These are phyloP conservation scores for Eucalyptus urophylla DNA, from an alignment of 345 rosid species.

Conservation along the genomic window DNA sequence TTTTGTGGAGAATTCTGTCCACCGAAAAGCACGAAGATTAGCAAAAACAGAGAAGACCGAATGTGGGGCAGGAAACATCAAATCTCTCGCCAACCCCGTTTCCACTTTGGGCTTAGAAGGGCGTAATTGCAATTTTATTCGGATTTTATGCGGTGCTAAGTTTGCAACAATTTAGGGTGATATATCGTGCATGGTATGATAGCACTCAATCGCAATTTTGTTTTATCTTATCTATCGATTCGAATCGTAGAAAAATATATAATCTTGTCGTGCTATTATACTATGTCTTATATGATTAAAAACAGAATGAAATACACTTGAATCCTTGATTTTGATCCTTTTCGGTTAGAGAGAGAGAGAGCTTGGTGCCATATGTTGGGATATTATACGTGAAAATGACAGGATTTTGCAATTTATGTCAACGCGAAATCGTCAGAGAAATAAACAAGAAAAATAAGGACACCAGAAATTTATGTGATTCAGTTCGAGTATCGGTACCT, in stretches of 20 bases:
- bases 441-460: too few species aligned
- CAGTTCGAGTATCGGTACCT: rapidly evolving
- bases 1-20: not conserved
- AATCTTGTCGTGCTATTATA: not conserved
- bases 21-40: not conserved
- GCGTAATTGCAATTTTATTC: not conserved
- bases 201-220: not conserved
- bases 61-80: not conserved
- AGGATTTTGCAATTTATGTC: too few species aligned
- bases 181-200: not conserved
- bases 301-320: not conserved
- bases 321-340: not conserved
- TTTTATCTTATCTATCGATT: not conserved
- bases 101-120: not conserved
- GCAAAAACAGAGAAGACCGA: not conserved
- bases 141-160: not conserved
- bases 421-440: too few species aligned
- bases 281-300: not conserved
- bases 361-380: not conserved
- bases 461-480: too few species aligned
- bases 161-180: not conserved
- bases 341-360: not conserved
- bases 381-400: rapidly evolving
- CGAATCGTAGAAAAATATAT: not conserved
- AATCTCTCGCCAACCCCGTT: not conserved